Conservation (phyloP, 2,329 filamentous ascomycete species). For the Clarireedia sp. region DNA sequence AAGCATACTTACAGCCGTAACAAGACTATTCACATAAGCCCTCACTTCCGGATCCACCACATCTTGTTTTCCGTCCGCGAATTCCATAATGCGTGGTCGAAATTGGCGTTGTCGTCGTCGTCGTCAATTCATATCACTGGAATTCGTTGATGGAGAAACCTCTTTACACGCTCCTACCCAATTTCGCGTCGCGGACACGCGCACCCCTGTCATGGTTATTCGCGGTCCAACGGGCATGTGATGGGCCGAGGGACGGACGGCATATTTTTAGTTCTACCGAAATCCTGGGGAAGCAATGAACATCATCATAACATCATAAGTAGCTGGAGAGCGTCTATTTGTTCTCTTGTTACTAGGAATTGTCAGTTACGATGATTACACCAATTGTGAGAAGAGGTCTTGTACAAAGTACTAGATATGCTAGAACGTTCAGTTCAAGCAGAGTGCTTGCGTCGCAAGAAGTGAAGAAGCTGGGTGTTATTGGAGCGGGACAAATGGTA, state of each 20-base stretch:
- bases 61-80: conserved; percentile 43
- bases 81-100: conserved; percentile 41
- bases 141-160: conserved; percentile 10
- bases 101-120: background rate
- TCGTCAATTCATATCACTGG: background rate
- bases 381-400: conserved; percentile 22
- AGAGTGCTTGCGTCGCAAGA: conserved; percentile 54
- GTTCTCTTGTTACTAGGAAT: background rate
- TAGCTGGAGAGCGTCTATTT: background rate
- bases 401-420: conserved; percentile 18
- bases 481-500: conserved; percentile 96
- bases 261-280: conserved; percentile 1
- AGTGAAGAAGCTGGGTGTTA: conserved; percentile 81
- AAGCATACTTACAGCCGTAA: conserved; percentile 57
- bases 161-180: conserved; percentile 18
- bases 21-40: conserved; percentile 86
- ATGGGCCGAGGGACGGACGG: background rate
- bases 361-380: conserved; percentile 22
- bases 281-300: background rate
- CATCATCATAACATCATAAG: background rate
- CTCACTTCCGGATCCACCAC: conserved; percentile 86
- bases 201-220: conserved; percentile 8
- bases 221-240: background rate
- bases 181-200: conserved; percentile 4
- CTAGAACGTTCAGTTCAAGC: conserved; percentile 61